Evolutionary conservation across 345 rosid species (phyloP), one percentile per base, ranked within the genome.

Genomic region (Noccaea bulbosa): DNA sequence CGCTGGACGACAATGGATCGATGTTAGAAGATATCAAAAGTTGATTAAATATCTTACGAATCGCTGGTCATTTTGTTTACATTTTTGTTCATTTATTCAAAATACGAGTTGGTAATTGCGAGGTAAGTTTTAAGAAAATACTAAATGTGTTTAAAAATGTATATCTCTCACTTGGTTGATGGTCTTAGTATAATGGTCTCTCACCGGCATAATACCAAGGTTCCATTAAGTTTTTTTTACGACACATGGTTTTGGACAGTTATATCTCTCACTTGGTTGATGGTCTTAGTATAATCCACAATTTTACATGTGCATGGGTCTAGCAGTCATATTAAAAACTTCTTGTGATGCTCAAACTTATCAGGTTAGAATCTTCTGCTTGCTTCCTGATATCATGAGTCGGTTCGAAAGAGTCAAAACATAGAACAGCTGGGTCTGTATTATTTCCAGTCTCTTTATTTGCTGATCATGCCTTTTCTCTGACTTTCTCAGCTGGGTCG

Each of bases 1-100:
- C 98, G 85, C 88, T 92, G 91, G 95, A 88, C 98, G 88, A 88
- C 90, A 88, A 80, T 81, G 90, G 91, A 72, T 1, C 47, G 7
- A 1, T 59, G 34, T 0, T 5, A 0, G 30, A 27, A 4, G 30
- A 27, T 27, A 27, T 2, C 30, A n/a, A 27, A 27, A 27, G 30
- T 3, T 27, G 3, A 27, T 27, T 27, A 27, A 27, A 27, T 27
- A 27, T 27, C 30, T 0, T 27, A 27, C 3, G 30, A 2, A 27
- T 0, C 4, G 3, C 30, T 3, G 30, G 30, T 27, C 30, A 4
- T 27, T 27, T 27, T 27, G 30, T 27, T 27, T 24, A 2, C 0
- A 1, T 24, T 24, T 24, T 24, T 24, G 27, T 24, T 27, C 30
- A 27, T 27, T 27, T 27, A 27, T 27, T 27, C 30, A 27, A 20